Percentiles rank a stretch among this genome's conserved stretches.
Conservation (phyloP, 2,329 filamentous ascomycete genomes). For the Mariannaea sp. region DNA sequence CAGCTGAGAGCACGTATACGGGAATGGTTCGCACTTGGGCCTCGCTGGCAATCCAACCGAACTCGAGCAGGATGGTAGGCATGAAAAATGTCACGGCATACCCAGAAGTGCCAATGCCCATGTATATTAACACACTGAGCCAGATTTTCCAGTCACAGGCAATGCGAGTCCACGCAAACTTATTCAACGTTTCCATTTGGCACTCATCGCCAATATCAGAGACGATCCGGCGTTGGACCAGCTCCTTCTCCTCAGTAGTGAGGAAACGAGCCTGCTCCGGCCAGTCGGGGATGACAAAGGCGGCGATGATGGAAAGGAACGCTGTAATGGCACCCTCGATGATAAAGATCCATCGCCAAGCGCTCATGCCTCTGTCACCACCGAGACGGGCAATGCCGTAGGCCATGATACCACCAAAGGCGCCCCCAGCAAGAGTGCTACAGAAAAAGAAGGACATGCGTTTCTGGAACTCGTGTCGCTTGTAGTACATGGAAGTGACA, state of each 20-base stretch:
- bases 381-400: slow-evolving; percentile 53
- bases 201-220: slow-evolving; percentile 49
- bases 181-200: slow-evolving; percentile 59
- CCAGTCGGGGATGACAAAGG: slow-evolving; percentile 35
- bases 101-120: slow-evolving; percentile 51
- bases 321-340: slow-evolving; percentile 39
- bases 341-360: slow-evolving; percentile 53
- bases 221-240: slow-evolving; percentile 48
- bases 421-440: slow-evolving; percentile 48
- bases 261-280: slow-evolving; percentile 48
- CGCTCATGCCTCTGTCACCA: slow-evolving; percentile 47
- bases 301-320: slow-evolving; percentile 28
- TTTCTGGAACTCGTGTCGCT: slow-evolving; percentile 53
- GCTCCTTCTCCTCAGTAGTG: slow-evolving; percentile 48
- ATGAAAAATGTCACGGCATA: slow-evolving; percentile 49
- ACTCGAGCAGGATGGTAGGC: slow-evolving; percentile 45
- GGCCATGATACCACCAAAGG: slow-evolving; percentile 53
- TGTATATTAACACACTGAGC: slow-evolving; percentile 43
- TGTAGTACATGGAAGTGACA: slow-evolving; percentile 55
- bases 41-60: slow-evolving; percentile 41
- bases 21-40: slow-evolving; percentile 46
- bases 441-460: slow-evolving; percentile 51
- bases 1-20: slow-evolving; percentile 43
- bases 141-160: slow-evolving; percentile 54
- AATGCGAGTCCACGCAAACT: slow-evolving; percentile 51